Base-by-base conservation (phyloP, 352 stramenopile species). In the Pythium utonaiense region DNA sequence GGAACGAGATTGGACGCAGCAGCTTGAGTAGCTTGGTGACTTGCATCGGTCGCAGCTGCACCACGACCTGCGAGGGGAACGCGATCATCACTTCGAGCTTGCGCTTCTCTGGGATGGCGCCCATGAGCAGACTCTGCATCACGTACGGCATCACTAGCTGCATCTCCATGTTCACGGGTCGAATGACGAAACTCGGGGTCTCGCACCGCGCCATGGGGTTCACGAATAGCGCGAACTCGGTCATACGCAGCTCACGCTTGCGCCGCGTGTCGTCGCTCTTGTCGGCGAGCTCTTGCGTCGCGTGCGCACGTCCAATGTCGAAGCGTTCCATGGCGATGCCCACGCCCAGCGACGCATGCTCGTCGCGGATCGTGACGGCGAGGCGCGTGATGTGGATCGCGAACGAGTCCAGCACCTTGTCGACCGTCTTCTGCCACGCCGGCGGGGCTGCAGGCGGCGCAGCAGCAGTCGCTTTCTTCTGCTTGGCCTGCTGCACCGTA, bases 371-470 rank as follows among this genome's bases (percentile, higher is more conserved):
- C 33, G 70, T 76, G 14, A 93, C 64, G 31, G 68, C 70, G 40
- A 91, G 75, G 7, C 60, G 60, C 16, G 72, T 52, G 58, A 90
- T 53, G 9, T 69, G 62, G 36, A 91, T 78, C 27, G 71, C 70
- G 51, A 92, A 87, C 48, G 82, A 89, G 51, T 93, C 82, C 45
- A 93, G 66, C 49, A 91, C 56, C 38, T 78, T 62, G 69, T 93
- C 84, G 38, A 91, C 51, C 24, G 74, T 67, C 36, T 62, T 21
- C 27, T 91, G 78, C 81, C 80, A 91, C 45, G 74, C 71, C 50
- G 82, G 69, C 48, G 75, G 68, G 22, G 57, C 31, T 0, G 40
- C 8, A 2, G 56, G 28, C 9, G 28, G 21, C 16, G 53, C 24
- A 17, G 27, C 27, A 5, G 41, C 21, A 13, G 19, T 30, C 21